phyloP scores from a whole-genome alignment of 306 rosid species.

The Sechiopsis laciniata region DNA sequence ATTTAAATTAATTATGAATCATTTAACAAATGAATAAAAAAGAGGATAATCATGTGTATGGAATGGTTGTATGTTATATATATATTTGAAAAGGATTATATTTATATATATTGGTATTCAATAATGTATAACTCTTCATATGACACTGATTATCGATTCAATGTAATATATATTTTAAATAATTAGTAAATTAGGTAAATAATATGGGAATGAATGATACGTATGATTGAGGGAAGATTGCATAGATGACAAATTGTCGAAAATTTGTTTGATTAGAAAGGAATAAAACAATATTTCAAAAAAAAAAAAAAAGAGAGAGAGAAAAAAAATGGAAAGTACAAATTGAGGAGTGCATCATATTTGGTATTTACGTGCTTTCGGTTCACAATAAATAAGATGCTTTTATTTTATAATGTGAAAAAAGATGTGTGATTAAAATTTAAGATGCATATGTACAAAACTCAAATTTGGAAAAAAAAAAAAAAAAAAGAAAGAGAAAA shows the following conservation, averaged over 20 bases:
- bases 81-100: too few species aligned
- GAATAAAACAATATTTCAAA: neutral
- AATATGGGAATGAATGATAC: neutral
- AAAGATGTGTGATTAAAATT: neutral
- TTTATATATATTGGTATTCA: neutral
- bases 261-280: conserved; percentile 9
- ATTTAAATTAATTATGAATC: too few species aligned
- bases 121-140: neutral
- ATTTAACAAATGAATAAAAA: neutral
- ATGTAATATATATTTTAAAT: neutral
- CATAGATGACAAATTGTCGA: neutral
- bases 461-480: too few species aligned
- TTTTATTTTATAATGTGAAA: neutral
- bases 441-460: neutral
- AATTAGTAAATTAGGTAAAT: neutral
- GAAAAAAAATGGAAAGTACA: neutral
- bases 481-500: too few species aligned
- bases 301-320: neutral
- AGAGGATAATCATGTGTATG: neutral
- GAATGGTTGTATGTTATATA: neutral
- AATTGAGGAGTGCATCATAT: conserved; percentile 11
- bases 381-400: neutral
- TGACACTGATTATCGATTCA: neutral
- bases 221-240: conserved; percentile 10
- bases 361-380: neutral